Percentiles rank a stretch among this genome's conserved stretches.
phyloP scores from a whole-genome alignment of 2,329 filamentous ascomycete genomes.

The Geoglossum cookeanum region DNA sequence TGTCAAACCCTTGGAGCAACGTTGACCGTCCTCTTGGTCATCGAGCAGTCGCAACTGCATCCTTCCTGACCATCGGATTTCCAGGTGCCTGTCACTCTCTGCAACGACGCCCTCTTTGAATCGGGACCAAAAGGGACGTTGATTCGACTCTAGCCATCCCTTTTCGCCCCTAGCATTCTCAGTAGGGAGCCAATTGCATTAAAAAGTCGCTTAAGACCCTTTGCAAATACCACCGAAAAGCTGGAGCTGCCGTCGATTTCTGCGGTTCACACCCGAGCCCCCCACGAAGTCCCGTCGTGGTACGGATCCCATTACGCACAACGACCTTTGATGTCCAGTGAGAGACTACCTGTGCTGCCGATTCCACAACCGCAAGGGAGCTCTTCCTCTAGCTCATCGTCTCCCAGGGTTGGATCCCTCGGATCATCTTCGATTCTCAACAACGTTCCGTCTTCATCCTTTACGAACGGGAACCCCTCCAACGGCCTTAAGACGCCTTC shows the following conservation, averaged over 20 bases:
- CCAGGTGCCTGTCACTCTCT: not conserved
- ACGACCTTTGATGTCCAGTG: conserved; percentile 47
- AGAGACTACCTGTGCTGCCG: conserved; percentile 53
- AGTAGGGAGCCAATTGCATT: not conserved
- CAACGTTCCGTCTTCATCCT: conserved; percentile 35
- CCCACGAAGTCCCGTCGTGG: conserved; percentile 50
- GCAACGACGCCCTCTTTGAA: not conserved
- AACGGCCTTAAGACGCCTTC: conserved; percentile 59
- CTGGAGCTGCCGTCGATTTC: conserved; percentile 85
- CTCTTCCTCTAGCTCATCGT: conserved; percentile 53
- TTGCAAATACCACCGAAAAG: conserved; percentile 50
- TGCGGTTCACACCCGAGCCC: conserved; percentile 63
- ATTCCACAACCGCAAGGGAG: conserved; percentile 35
- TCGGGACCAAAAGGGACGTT: not conserved
- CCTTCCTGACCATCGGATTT: not conserved
- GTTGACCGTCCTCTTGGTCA: not conserved
- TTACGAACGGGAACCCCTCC: conserved; percentile 28
- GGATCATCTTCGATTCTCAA: conserved; percentile 35
- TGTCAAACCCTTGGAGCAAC: not conserved
- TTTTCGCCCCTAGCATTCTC: not conserved
- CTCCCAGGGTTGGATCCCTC: conserved; percentile 58
- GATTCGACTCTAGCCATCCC: not conserved
- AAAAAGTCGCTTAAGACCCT: conserved; percentile 11
- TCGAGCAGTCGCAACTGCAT: not conserved
- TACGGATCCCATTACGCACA: conserved; percentile 48